phyloP scores from a whole-genome alignment of 768 basidiomycete genomes.

The Coprinopsis strossmayeri region DNA sequence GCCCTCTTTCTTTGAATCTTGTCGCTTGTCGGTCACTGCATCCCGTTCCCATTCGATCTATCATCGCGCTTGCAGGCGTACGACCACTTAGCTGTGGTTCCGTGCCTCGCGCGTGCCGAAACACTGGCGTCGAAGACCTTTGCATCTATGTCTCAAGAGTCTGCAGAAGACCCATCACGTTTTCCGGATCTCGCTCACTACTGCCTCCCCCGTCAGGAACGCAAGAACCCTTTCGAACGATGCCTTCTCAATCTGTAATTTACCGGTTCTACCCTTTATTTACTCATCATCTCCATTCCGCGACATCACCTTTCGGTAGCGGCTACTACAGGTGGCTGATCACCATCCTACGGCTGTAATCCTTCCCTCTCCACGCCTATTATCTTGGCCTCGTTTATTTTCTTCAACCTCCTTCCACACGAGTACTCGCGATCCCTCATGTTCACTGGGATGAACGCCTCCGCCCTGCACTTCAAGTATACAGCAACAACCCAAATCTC shows the following conservation, averaged over 20 bases:
- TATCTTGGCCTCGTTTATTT: constrained; percentile 7
- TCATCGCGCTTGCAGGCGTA: constrained; percentile 54
- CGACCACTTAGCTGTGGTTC: constrained; percentile 81
- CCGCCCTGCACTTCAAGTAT: constrained; percentile 8
- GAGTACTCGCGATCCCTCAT: constrained; percentile 7
- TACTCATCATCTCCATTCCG: constrained; percentile 13
- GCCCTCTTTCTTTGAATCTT: constrained; percentile 40
- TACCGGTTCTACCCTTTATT: constrained; percentile 13
- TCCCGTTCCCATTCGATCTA: constrained; percentile 50
- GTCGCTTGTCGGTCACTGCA: constrained; percentile 32
- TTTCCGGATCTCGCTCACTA: constrained; percentile 12
- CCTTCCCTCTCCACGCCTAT: not conserved
- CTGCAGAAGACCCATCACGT: constrained; percentile 17
- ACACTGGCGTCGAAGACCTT: constrained; percentile 55
- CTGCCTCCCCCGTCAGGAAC: constrained; percentile 12
- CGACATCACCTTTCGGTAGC: constrained; percentile 6
- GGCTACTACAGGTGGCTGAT: constrained; percentile 3
- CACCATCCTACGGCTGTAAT: constrained; percentile 4
- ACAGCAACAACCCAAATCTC: constrained; percentile 6
- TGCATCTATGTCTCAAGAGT: constrained; percentile 22
- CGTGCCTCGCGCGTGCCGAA: constrained; percentile 72
- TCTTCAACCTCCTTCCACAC: constrained; percentile 2
- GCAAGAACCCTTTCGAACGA: constrained; percentile 11
- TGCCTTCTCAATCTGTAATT: constrained; percentile 39
- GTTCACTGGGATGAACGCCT: constrained; percentile 10